Evolutionary conservation across 495 filamentous ascomycete genomes (phyloP).

Genomic region (Penicillium paradoxum): DNA sequence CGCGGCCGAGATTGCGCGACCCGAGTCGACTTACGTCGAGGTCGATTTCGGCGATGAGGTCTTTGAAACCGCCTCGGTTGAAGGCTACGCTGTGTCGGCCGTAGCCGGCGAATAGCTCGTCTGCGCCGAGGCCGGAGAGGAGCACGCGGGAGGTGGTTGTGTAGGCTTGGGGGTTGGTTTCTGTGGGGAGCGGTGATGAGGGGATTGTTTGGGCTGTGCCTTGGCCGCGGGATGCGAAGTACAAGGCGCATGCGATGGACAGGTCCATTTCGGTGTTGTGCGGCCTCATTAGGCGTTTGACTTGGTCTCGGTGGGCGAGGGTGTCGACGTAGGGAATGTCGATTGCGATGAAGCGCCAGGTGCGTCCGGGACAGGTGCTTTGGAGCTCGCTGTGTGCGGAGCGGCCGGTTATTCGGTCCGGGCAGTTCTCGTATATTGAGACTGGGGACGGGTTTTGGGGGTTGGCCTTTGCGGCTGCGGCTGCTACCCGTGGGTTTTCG

Average conservation of each 20-base stretch:
- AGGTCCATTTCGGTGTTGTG: constrained; percentile 99
- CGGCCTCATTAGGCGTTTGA: constrained; percentile 77
- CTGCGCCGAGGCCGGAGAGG: constrained; percentile 88
- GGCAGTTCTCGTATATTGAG: constrained; percentile 71
- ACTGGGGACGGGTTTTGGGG: constrained; percentile 8
- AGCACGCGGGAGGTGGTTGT: constrained; percentile 73
- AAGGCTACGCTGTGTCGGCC: constrained; percentile 78
- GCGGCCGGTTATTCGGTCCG: constrained; percentile 82
- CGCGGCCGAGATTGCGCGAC: constrained; percentile 87
- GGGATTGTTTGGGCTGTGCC: constrained; percentile 36
- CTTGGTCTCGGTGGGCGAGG: constrained; percentile 57
- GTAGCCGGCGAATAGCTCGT: constrained; percentile 95
- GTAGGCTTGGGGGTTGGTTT: constrained; percentile 39
- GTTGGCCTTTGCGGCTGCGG: constrained; percentile 20
- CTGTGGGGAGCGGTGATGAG: not conserved
- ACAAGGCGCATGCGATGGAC: constrained; percentile 88
- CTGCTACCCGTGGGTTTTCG: constrained; percentile 77
- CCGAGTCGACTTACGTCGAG: constrained; percentile 84
- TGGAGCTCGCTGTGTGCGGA: constrained; percentile 69
- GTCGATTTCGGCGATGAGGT: constrained; percentile 76
- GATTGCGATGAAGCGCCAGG: constrained; percentile 77
- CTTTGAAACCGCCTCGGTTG: constrained; percentile 56
- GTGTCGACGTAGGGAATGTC: constrained; percentile 80
- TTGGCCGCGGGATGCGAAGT: constrained; percentile 81
- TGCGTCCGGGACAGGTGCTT: constrained; percentile 62